Evolutionary conservation across 2,329 filamentous ascomycete species (phyloP).

Genomic region (Aspergillus tamarii): DNA sequence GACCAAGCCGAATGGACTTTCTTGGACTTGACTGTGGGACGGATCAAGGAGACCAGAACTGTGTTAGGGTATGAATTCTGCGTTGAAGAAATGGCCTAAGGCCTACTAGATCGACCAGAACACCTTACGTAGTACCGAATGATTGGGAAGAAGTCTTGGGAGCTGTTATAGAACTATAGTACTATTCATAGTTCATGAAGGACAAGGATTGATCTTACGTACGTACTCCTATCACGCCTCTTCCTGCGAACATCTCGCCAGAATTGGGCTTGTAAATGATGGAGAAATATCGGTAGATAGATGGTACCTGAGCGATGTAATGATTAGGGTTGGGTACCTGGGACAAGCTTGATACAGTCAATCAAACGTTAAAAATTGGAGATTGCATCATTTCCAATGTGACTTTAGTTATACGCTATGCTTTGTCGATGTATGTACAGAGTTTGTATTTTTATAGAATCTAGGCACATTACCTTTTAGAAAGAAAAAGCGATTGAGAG

Average conservation of each 20-base stretch:
- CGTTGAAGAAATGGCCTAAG: neutral
- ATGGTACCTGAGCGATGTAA: neutral
- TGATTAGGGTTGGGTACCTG: neutral
- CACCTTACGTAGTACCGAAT: neutral
- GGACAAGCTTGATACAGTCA: neutral
- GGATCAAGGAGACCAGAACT: neutral
- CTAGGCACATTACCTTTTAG: neutral
- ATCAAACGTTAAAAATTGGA: slow-evolving; percentile 3
- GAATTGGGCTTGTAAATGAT: neutral
- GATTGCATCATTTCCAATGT: neutral
- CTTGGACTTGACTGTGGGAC: slow-evolving; percentile 1
- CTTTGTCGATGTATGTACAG: neutral
- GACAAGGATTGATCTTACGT: neutral
- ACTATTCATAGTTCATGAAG: neutral
- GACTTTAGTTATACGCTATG: neutral
- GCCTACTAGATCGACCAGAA: neutral
- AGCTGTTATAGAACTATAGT: neutral
- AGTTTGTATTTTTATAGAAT: neutral
- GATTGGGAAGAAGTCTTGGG: neutral
- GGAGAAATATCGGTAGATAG: neutral
- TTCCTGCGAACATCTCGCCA: neutral
- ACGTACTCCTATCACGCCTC: neutral
- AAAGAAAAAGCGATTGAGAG: neutral
- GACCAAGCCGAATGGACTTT: neutral
- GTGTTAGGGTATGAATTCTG: neutral